phyloP scores from a whole-genome alignment of 257 asterid genomes.

The Solanum stenotomum region DNA sequence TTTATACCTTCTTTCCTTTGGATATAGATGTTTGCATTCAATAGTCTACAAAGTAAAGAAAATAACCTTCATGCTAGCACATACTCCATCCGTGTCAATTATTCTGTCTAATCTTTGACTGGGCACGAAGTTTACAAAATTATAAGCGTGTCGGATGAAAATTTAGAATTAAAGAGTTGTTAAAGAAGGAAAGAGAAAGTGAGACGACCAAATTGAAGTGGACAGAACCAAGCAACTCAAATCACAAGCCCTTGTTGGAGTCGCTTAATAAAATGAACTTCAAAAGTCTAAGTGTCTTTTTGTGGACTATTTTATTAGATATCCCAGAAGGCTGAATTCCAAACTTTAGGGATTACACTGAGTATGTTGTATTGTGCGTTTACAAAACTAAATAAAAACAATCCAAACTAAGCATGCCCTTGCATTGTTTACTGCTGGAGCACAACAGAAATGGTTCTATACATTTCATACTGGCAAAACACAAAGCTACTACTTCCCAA shows the following conservation, averaged over 20 bases:
- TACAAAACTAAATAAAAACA: background rate
- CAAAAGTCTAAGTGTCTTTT: background rate
- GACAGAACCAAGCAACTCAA: background rate
- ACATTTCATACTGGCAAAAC: background rate
- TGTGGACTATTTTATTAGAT: background rate
- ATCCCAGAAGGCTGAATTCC: background rate
- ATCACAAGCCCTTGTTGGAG: background rate
- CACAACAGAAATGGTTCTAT: background rate
- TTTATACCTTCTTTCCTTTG: background rate
- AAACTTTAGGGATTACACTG: too few relatives aligned
- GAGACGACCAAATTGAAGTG: too few relatives aligned
- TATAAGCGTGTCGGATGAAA: too few relatives aligned
- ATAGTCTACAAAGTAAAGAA: background rate
- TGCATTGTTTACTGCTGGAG: background rate
- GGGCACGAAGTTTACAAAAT: background rate
- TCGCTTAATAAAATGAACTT: background rate
- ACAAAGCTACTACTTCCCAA: background rate
- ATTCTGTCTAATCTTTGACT: background rate
- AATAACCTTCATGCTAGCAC: background rate
- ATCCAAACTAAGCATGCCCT: background rate
- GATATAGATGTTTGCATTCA: background rate
- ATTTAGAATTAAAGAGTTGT: too few relatives aligned
- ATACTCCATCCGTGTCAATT: background rate
- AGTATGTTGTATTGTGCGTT: background rate
- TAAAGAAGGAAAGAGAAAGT: background rate